Evolutionary conservation across 2,329 filamentous ascomycete genomes (phyloP), one percentile per base, ranked within the genome.

Genomic region (Microdochium paspali): DNA sequence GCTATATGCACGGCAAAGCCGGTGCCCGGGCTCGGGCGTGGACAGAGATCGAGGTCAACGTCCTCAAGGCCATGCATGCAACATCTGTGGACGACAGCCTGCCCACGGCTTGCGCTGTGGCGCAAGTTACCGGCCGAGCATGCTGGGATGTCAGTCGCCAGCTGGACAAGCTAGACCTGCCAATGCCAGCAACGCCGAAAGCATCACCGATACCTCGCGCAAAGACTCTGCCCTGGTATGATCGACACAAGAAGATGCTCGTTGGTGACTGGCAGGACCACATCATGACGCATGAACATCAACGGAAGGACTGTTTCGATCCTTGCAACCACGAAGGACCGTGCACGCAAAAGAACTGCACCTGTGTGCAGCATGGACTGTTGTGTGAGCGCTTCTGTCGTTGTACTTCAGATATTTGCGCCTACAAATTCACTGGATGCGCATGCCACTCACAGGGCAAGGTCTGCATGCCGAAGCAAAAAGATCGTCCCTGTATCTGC

Each of bases 301-400:
- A 80, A 43, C 66, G 73, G 15, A 73, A 79, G 31, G 74, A 77
- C 28, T 68, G 77, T 2, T 76, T 78, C 45, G 77, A 82, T 48
- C 81, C 84, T 3, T 90, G 86, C 56, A 73, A 74, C 46, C 86
- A 90, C 56, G 76, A 81, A 24, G 85, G 85, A 0, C 74, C 80
- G 2, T 90, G 86, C 61, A 75, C 75, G 15, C 65, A 64, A 3
- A 66, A 67, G 3, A 73, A 66, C 18, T 91, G 87, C 54, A 67
- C 73, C 2, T 91, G 87, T 57, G 80, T 78, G 15, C 63, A 71
- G 44, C 69, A 75, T 10, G 72, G 73, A 15, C 67, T 88, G 20
- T 72, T 84, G 18, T 91, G 87, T 58, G 86, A 90, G 53, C 85
- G 84, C 53, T 82, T 80, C 51, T 91, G 87, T 52, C 71, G 72